Conservation (phyloP, 2,329 filamentous ascomycete genomes). For the Hysterium pulicare region DNA sequence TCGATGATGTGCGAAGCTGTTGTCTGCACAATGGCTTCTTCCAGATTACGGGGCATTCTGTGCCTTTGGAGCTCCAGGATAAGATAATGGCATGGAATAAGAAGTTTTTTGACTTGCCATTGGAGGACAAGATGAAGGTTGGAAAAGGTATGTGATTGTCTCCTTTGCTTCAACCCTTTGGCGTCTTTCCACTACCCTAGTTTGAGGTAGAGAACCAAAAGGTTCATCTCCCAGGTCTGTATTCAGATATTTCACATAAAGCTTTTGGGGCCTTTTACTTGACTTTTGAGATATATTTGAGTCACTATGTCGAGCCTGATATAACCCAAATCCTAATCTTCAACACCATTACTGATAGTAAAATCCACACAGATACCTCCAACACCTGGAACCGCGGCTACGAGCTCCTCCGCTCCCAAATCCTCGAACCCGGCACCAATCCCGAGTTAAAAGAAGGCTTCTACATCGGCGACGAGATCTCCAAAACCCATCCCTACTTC, state of each 20-base stretch:
- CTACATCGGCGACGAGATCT: slow-evolving; percentile 43
- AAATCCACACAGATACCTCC: slow-evolving; percentile 20
- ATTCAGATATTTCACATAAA: background rate
- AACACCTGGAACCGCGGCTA: slow-evolving; percentile 45
- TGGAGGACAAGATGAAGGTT: slow-evolving; percentile 41
- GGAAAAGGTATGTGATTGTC: slow-evolving; percentile 36
- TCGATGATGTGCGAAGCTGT: slow-evolving; percentile 26
- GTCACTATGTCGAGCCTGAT: no score
- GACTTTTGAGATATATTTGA: no score
- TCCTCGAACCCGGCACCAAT: slow-evolving; percentile 68
- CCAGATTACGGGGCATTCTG: slow-evolving; percentile 43
- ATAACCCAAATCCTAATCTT: background rate
- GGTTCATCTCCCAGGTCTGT: background rate
- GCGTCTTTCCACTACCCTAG: background rate
- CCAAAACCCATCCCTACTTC: slow-evolving; percentile 35
- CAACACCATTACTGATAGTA: background rate
- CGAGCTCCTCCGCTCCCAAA: slow-evolving; percentile 55
- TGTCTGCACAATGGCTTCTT: slow-evolving; percentile 44
- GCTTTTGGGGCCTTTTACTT: no score
- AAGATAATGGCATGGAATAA: slow-evolving; percentile 39
- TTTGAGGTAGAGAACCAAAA: background rate
- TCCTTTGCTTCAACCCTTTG: no score
- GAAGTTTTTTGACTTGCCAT: slow-evolving; percentile 39
- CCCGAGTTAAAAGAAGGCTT: slow-evolving; percentile 61
- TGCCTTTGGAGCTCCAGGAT: slow-evolving; percentile 38